Base-by-base conservation (phyloP, 306 rosid species). In the Pterocarpus macrocarpus region DNA sequence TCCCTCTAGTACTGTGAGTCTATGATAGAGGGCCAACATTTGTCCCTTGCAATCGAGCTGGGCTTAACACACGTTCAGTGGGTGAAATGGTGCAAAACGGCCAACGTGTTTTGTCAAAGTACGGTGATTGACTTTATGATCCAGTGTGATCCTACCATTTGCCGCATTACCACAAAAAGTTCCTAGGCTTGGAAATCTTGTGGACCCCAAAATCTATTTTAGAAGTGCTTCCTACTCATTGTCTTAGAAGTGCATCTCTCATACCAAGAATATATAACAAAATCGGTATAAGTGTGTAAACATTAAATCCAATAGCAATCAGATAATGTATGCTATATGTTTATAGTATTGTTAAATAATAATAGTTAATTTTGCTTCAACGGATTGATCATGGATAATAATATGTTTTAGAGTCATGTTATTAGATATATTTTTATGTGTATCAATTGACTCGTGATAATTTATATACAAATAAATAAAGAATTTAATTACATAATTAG, bases 351-450 rank as follows among this genome's bases (percentile, higher is more conserved):
- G 41, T 38, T 38, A 43, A 57, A 8, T 43, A 43, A 39, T 3
- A 2, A 63, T 53, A 33, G 50, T 82, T 12, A 33, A 73, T 49
- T 76, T 49, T 58, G 17, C 64, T 44, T 77, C 76, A 78, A 77
- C 35, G 75, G 53, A 83, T 66, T 17, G 56, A 67, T 83, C 30
- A 78, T 78, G 65, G 49, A 4, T 68, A 32, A 39, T 22, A 39
- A 12, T 47, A 47, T 22, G 28, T 22, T 22, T 22, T 22, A 22
- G 28, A 22, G 28, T 22, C 28, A 22, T 22, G 28, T 22, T 22
- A 22, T 22, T 22, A 22, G 28, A 22, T 22, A 22, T 22, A 22
- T 22, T 22, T 22, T 22, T 22, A 22, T 22, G 28, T 22, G 28
- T 22, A 22, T 22, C 28, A 22, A 22, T 22, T 22, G 28, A 22